phyloP scores from a whole-genome alignment of 2,329 filamentous ascomycete species.

The Cytospora chrysosperma region DNA sequence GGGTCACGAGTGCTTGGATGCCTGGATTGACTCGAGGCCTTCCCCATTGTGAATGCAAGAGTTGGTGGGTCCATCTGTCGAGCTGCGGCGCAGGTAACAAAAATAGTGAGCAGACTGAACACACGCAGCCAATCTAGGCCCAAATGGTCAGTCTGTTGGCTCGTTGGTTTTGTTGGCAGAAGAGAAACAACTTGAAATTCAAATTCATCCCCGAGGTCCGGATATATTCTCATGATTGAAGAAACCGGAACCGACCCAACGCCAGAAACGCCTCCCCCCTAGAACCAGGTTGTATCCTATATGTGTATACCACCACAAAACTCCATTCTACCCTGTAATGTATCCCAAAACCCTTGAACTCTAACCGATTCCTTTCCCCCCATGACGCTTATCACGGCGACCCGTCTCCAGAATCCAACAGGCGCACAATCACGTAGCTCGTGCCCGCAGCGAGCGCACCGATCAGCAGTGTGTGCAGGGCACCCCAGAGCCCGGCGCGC shows the following conservation, averaged over 20 bases:
- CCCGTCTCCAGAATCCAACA: constrained; percentile 44
- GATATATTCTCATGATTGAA: neutral
- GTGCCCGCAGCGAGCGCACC: constrained; percentile 65
- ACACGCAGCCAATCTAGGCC: neutral
- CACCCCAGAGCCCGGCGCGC: constrained; percentile 55
- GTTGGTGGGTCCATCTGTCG: neutral
- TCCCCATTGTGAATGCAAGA: neutral
- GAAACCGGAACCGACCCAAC: neutral
- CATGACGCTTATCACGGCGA: constrained; percentile 3
- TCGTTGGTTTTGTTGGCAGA: too few relatives aligned
- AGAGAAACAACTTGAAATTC: neutral
- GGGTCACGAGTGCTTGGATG: neutral
- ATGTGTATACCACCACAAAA: neutral
- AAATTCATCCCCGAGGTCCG: neutral
- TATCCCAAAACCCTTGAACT: too few relatives aligned
- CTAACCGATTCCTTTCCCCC: neutral
- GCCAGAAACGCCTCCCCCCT: neutral
- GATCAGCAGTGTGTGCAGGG: constrained; percentile 63
- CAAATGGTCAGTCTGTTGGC: neutral
- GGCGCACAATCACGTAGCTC: constrained; percentile 61
- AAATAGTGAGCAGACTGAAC: neutral
- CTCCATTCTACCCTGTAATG: neutral
- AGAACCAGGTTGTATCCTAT: too few relatives aligned
- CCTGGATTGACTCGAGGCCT: neutral
- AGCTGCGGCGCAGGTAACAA: neutral